A percentile compares a stretch with the other conserved stretches of the same genome.
phyloP scores from a whole-genome alignment of 2,329 filamentous ascomycete genomes.

The Xylaria hypoxylon region DNA sequence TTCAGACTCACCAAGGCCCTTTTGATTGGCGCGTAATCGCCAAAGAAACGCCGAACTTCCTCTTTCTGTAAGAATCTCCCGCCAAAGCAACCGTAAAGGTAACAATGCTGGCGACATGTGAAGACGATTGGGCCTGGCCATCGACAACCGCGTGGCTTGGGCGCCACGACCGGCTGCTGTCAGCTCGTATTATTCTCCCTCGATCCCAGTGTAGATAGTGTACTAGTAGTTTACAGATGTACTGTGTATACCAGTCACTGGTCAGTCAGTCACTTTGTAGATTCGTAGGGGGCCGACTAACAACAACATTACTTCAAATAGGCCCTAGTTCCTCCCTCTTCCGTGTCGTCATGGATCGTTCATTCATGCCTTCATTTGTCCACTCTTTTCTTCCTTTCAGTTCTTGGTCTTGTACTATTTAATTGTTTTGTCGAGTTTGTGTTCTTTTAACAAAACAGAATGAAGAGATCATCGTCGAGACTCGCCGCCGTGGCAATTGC shows the following conservation, averaged over 20 bases:
- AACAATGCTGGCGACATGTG: conserved; percentile 5
- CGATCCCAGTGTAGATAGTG: conserved; percentile 2
- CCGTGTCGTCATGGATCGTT: conserved; percentile 1
- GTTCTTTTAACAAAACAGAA: conserved; percentile 23
- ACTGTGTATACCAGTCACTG: conserved; percentile 13
- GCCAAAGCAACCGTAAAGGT: conserved; percentile 2
- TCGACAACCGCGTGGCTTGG: conserved; percentile 18
- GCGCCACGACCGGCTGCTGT: conserved; percentile 23
- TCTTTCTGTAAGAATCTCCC: conserved; percentile 24
- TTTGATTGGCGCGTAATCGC: conserved; percentile 30
- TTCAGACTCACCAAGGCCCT: not conserved
- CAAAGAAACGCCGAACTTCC: conserved; percentile 39
- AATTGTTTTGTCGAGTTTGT: conserved; percentile 4
- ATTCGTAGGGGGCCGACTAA: conserved; percentile 8
- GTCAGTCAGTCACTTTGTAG: conserved; percentile 23
- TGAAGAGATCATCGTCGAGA: conserved; percentile 40
- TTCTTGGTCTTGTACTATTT: conserved; percentile 17
- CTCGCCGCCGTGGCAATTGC: conserved; percentile 34
- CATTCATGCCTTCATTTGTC: conserved; percentile 7
- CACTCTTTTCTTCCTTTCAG: not conserved
- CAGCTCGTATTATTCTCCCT: conserved; percentile 33
- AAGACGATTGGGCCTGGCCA: conserved; percentile 23
- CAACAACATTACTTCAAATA: conserved; percentile 32
- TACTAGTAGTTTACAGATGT: not conserved
- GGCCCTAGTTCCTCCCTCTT: conserved; percentile 19